These are phyloP conservation scores for Rhazya stricta DNA, from an alignment of 257 asterid genomes.

Conservation along the genomic window DNA sequence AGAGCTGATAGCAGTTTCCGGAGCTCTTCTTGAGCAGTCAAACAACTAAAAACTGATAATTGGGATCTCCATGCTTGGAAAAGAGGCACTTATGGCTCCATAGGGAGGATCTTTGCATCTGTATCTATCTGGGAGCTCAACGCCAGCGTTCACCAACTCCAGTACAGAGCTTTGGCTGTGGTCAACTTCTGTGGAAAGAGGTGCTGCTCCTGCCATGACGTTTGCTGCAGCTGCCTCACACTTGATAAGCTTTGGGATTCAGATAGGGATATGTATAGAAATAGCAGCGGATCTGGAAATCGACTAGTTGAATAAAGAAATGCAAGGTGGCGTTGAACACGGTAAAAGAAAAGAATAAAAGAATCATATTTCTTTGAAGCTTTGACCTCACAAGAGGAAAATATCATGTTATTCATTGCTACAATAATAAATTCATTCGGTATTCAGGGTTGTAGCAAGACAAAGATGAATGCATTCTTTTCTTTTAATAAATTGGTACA, in stretches of 20 bases:
- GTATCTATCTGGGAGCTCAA: conserved; percentile 43
- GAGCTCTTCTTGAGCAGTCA: conserved; percentile 34
- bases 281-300: no score
- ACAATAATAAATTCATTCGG: neutral
- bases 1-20: conserved; percentile 49
- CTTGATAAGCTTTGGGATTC: no score
- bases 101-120: conserved; percentile 24
- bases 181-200: conserved; percentile 1
- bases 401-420: neutral
- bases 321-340: no score
- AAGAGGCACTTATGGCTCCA: conserved; percentile 27
- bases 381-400: no score
- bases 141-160: conserved; percentile 35
- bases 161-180: conserved; percentile 28
- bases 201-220: conserved; percentile 23
- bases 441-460: neutral
- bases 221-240: neutral
- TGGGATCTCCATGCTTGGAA: conserved; percentile 36
- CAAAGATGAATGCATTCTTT: neutral
- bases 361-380: neutral
- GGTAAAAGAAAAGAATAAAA: no score
- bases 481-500: neutral
- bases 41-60: conserved; percentile 32
- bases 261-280: no score
- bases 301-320: no score